Evolutionary conservation across 169 alveolate genomes (phyloP).

Genomic region (Eimeria brunetti): DNA sequence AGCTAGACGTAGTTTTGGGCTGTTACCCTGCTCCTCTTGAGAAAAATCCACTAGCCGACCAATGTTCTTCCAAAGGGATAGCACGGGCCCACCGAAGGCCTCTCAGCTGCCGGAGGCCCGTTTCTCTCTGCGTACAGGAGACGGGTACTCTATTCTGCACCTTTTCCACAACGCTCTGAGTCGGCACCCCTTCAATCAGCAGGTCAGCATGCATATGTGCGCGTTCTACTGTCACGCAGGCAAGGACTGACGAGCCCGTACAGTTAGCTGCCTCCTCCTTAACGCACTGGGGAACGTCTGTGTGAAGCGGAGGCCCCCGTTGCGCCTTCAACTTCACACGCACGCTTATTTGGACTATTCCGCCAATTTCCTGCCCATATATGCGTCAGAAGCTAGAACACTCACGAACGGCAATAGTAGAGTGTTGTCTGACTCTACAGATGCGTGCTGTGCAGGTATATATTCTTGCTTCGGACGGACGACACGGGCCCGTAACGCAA

Average conservation of each 20-base stretch:
- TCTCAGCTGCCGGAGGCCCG: constrained; percentile 64
- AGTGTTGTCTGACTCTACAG: neutral
- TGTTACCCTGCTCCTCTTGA: neutral
- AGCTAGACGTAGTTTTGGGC: neutral
- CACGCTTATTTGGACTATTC: too few relatives aligned
- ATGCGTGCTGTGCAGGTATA: constrained; percentile 23
- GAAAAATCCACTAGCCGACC: neutral
- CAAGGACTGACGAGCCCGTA: neutral
- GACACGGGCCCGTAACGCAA: neutral
- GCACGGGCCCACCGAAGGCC: constrained; percentile 55
- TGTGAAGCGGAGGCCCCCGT: neutral
- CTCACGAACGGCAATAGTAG: neutral
- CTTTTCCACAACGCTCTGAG: constrained; percentile 31
- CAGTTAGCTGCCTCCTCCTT: neutral
- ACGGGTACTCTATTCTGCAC: constrained; percentile 6
- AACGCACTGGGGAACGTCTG: neutral
- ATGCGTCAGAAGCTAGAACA: neutral
- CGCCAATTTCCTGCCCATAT: neutral
- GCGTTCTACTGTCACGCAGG: neutral
- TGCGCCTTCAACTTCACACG: neutral
- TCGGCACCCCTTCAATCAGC: constrained; percentile 65
- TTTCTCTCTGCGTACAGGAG: constrained; percentile 39
- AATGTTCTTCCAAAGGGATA: constrained; percentile 41
- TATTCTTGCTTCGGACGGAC: constrained; percentile 27
- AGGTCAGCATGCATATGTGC: neutral